Percentiles rank a stretch among this genome's conserved stretches.
phyloP scores from a whole-genome alignment of 129 eudicot genomes.

The Calendula officinalis region DNA sequence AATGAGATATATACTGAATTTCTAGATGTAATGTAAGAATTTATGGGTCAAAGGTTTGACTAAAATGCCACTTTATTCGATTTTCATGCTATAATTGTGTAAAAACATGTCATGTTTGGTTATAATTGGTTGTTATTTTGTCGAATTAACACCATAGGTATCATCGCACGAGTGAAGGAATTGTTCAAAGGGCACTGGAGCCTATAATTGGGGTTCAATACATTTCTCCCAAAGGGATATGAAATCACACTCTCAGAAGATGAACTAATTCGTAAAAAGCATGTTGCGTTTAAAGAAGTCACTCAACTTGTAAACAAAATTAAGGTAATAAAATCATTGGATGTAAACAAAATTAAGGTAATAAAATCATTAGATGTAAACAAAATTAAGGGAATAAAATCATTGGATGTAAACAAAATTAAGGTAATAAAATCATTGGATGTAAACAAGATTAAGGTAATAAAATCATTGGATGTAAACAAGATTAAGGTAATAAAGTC shows the following conservation, averaged over 20 bases:
- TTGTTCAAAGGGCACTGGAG: slow-evolving; percentile 64
- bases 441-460: too few species aligned
- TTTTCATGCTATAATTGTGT: slow-evolving; percentile 4
- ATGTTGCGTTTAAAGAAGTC: slow-evolving; percentile 72
- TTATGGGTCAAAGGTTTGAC: slow-evolving; percentile 68
- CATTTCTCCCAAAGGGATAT: slow-evolving; percentile 87
- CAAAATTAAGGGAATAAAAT: too few species aligned
- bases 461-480: too few species aligned
- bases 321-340: too few species aligned
- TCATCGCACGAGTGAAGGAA: slow-evolving; percentile 67
- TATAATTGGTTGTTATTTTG: slow-evolving; percentile 18
- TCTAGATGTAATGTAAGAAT: slow-evolving; percentile 82
- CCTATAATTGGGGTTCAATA: slow-evolving; percentile 82
- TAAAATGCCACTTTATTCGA: slow-evolving; percentile 5
- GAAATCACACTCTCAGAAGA: slow-evolving; percentile 62
- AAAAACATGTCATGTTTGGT: slow-evolving; percentile 17
- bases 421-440: too few species aligned
- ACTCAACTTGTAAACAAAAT: slow-evolving; percentile 65
- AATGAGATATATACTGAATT: slow-evolving; percentile 70
- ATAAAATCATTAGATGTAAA: too few species aligned
- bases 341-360: too few species aligned
- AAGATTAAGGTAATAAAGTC: too few species aligned
- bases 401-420: too few species aligned
- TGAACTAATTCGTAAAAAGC: slow-evolving; percentile 57
- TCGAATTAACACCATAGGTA: slow-evolving; percentile 66